Evolutionary conservation across 2,329 filamentous ascomycete genomes (phyloP).

Genomic region (Alternaria viburni): DNA sequence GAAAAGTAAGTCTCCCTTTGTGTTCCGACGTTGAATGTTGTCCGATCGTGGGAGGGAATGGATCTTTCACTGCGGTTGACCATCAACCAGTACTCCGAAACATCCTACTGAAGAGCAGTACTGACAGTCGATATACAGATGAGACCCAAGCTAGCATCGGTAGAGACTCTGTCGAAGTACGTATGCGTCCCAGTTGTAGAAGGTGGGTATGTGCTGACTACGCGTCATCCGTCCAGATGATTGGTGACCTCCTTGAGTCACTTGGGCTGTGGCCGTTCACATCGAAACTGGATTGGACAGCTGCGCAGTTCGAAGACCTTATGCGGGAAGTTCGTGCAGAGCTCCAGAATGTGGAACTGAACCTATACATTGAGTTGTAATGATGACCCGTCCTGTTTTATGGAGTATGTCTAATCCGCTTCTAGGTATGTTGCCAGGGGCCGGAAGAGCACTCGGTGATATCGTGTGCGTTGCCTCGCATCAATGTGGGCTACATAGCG

Average conservation of each 20-base stretch:
- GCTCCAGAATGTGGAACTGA: slow-evolving; percentile 35
- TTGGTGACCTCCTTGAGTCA: slow-evolving; percentile 46
- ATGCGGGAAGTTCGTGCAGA: slow-evolving; percentile 38
- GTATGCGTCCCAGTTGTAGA: neutral
- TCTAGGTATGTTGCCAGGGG: slow-evolving; percentile 43
- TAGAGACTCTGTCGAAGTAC: slow-evolving; percentile 24
- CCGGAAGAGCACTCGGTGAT: slow-evolving; percentile 32
- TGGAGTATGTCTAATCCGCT: slow-evolving; percentile 15
- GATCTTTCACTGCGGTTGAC: neutral
- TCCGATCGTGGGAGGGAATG: neutral
- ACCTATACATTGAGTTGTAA: slow-evolving; percentile 48
- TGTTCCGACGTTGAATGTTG: neutral
- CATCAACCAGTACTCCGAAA: neutral
- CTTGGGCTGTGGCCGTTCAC: slow-evolving; percentile 48
- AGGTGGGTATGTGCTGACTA: neutral
- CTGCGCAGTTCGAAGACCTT: slow-evolving; percentile 37
- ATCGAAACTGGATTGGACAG: slow-evolving; percentile 39
- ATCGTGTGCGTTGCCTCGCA: neutral
- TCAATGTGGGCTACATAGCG: neutral
- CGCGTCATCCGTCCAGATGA: slow-evolving; percentile 17
- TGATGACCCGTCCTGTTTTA: neutral
- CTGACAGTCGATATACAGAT: slow-evolving; percentile 28
- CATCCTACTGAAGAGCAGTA: neutral
- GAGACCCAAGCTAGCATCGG: slow-evolving; percentile 38
- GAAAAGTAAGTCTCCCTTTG: slow-evolving; percentile 31